A percentile compares a stretch with the other conserved stretches of the same genome.
Conservation (phyloP, 169 alveolate genomes). For the Miamiensis avidus region DNA sequence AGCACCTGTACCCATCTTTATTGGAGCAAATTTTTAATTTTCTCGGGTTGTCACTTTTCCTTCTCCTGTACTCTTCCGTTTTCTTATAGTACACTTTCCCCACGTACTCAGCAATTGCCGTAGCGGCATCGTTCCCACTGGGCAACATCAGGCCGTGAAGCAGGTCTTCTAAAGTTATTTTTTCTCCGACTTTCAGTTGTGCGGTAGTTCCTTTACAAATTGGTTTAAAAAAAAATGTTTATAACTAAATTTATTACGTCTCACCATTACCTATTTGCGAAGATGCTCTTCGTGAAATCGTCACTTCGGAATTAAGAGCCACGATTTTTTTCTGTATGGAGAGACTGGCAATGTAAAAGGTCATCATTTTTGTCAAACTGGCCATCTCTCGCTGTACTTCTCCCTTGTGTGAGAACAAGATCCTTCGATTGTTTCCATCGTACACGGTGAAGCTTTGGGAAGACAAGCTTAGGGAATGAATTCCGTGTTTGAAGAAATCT, state of each 20-base stretch:
- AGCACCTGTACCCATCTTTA: constrained; percentile 13
- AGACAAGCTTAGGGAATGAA: neutral
- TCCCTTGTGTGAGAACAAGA: neutral
- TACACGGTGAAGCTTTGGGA: neutral
- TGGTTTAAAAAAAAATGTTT: neutral
- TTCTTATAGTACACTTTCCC: constrained; percentile 15
- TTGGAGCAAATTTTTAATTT: neutral
- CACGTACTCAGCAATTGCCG: constrained; percentile 52
- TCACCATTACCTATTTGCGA: constrained; percentile 9
- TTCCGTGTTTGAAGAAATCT: neutral
- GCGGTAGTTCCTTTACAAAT: constrained; percentile 48
- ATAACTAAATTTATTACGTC: neutral
- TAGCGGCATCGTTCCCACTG: constrained; percentile 65
- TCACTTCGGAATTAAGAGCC: neutral
- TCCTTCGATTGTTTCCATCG: neutral
- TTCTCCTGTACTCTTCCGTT: constrained; percentile 10
- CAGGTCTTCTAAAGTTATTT: constrained; percentile 31
- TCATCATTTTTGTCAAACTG: constrained; percentile 78
- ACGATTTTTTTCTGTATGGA: neutral
- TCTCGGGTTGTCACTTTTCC: neutral
- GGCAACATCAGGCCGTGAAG: constrained; percentile 58
- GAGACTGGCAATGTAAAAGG: constrained; percentile 46
- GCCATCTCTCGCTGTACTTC: constrained; percentile 57
- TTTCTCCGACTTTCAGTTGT: constrained; percentile 35
- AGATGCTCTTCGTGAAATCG: constrained; percentile 10